Evolutionary conservation across 2,329 filamentous ascomycete species (phyloP).

Genomic region (Sclerotinia glacialis): DNA sequence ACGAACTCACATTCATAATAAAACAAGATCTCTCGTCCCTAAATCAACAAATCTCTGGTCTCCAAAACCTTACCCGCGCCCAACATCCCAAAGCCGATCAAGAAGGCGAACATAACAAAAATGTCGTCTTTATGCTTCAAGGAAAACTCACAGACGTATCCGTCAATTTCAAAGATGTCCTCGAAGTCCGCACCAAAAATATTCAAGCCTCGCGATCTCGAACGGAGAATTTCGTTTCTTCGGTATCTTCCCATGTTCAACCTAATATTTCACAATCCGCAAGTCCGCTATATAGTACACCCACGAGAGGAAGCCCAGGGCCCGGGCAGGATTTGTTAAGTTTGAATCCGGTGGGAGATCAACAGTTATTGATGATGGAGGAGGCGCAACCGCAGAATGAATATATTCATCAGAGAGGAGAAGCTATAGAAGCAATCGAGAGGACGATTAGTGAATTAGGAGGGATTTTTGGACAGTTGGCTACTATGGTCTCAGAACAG

Average conservation of each 20-base stretch:
- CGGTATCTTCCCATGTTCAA: conserved; percentile 75
- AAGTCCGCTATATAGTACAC: conserved; percentile 82
- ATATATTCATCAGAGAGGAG: conserved; percentile 90
- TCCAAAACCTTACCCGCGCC: conserved; percentile 75
- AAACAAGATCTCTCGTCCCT: conserved; percentile 88
- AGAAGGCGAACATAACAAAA: conserved; percentile 96
- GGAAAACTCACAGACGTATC: conserved; percentile 89
- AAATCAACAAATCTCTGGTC: conserved; percentile 80
- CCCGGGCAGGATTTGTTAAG: conserved; percentile 72
- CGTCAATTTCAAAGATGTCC: conserved; percentile 93
- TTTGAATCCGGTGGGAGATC: conserved; percentile 80
- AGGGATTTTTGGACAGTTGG: conserved; percentile 88
- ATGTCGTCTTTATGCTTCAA: conserved; percentile 88
- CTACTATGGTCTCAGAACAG: conserved; percentile 96
- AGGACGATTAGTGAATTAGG: conserved; percentile 91
- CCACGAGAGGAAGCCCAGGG: conserved; percentile 62
- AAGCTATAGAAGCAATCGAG: conserved; percentile 96
- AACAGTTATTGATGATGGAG: conserved; percentile 90
- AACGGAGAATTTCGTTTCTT: conserved; percentile 95
- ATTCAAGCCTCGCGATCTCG: conserved; percentile 89
- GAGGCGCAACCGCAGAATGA: conserved; percentile 80
- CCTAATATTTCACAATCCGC: conserved; percentile 68
- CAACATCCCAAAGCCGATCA: conserved; percentile 72
- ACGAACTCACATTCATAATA: conserved; percentile 94
- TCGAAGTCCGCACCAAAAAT: conserved; percentile 95